Evolutionary conservation across 2,329 filamentous ascomycete genomes (phyloP).

Genomic region (Paracamarosporium sp.): DNA sequence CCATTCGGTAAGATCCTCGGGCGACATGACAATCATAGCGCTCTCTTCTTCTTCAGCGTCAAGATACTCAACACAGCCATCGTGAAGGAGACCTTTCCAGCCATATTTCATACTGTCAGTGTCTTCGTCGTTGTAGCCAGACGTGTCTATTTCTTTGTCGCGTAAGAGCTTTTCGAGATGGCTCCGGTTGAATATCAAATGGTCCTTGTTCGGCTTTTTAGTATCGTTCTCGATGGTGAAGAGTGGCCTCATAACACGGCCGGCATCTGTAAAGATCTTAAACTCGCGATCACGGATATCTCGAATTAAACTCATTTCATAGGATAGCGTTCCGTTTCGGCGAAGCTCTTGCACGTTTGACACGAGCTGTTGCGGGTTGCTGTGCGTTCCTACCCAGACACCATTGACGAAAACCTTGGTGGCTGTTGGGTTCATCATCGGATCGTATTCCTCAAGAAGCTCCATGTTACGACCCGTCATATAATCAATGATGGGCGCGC

Average conservation of each 20-base stretch:
- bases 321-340: constrained; percentile 81
- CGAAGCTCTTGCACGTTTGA: constrained; percentile 78
- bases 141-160: constrained; percentile 68
- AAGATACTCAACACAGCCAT: constrained; percentile 91
- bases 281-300: constrained; percentile 98
- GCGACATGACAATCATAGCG: constrained; percentile 99
- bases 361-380: constrained; percentile 86
- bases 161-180: constrained; percentile 78
- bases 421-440: constrained; percentile 75
- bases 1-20: constrained; percentile 82
- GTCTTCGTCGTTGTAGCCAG: constrained; percentile 66
- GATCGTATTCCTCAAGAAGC: constrained; percentile 86
- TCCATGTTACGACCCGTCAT: constrained; percentile 98
- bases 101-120: constrained; percentile 71
- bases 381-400: constrained; percentile 95
- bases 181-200: constrained; percentile 83
- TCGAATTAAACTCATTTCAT: constrained; percentile 92
- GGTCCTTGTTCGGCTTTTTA: constrained; percentile 76
- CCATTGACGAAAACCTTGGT: constrained; percentile 99
- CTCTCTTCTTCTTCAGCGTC: constrained; percentile 99
- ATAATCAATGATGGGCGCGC: constrained; percentile 89
- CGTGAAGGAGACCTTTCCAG: constrained; percentile 84
- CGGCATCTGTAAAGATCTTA: constrained; percentile 97
- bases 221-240: constrained; percentile 91
- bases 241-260: constrained; percentile 89